Conservation (phyloP, 306 rosid genomes). For the Datisca glomerata region DNA sequence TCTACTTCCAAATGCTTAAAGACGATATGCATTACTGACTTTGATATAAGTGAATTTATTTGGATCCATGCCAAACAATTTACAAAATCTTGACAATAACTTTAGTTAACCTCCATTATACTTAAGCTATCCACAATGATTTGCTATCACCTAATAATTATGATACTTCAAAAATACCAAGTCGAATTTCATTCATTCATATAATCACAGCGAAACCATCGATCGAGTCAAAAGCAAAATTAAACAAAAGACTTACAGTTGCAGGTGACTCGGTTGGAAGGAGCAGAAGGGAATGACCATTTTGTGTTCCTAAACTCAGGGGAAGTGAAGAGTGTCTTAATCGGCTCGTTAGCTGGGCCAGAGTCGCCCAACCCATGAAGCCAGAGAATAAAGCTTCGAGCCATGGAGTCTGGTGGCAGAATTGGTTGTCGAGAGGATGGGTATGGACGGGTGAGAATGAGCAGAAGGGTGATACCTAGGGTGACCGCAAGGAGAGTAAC, state of each 20-base stretch:
- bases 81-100: no score
- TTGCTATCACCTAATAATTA: no score
- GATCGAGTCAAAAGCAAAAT: not conserved
- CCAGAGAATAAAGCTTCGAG: constrained; percentile 76
- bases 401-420: constrained; percentile 37
- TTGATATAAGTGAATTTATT: no score
- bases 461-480: constrained; percentile 18
- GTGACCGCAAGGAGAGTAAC: constrained; percentile 14
- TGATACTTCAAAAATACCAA: no score
- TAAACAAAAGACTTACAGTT: constrained; percentile 30
- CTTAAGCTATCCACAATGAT: no score
- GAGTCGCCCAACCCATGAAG: constrained; percentile 88
- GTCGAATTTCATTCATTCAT: no score
- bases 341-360: constrained; percentile 89
- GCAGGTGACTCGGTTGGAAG: constrained; percentile 70
- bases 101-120: no score
- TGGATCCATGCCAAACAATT: no score
- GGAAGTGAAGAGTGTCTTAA: constrained; percentile 65
- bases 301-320: constrained; percentile 44
- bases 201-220: no score
- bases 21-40: no score
- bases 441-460: constrained; percentile 13
- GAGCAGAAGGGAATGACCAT: constrained; percentile 91
- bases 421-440: constrained; percentile 8
- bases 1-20: not conserved